Conservation (phyloP, 257 asterid species). For the Nicotiana undulata region DNA sequence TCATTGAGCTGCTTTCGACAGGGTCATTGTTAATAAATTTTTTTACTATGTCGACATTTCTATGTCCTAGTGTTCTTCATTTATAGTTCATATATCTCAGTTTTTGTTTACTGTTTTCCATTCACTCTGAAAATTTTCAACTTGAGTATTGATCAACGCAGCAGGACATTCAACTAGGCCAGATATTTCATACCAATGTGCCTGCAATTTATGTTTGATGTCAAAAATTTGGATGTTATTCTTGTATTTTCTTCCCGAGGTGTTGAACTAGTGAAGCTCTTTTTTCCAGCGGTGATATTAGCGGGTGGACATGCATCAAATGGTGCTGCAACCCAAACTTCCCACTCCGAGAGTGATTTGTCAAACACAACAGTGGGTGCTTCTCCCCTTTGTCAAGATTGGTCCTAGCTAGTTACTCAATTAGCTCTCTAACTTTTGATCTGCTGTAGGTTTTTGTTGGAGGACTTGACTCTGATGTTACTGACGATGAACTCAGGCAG, state of each 20-base stretch:
- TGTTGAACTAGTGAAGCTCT: slow-evolving; percentile 3
- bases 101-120: background rate
- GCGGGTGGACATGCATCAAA: slow-evolving; percentile 76
- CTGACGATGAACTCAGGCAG: slow-evolving; percentile 79
- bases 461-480: slow-evolving; percentile 81
- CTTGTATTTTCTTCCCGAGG: background rate
- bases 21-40: background rate
- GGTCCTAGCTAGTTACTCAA: background rate
- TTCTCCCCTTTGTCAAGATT: slow-evolving; percentile 7
- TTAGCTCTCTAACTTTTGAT: slow-evolving; percentile 1
- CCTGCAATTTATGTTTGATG: background rate
- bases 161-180: background rate
- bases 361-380: slow-evolving; percentile 88
- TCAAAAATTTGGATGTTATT: background rate
- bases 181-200: background rate
- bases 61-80: background rate
- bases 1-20: background rate
- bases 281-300: slow-evolving; percentile 56
- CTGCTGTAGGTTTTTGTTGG: slow-evolving; percentile 38
- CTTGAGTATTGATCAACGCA: background rate
- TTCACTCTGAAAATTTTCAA: background rate
- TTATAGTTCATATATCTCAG: background rate
- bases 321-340: slow-evolving; percentile 51
- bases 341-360: slow-evolving; percentile 48
- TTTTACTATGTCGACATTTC: background rate